Evolutionary conservation across 2,329 filamentous ascomycete genomes (phyloP).

Genomic region (Sporothrix schenckii): DNA sequence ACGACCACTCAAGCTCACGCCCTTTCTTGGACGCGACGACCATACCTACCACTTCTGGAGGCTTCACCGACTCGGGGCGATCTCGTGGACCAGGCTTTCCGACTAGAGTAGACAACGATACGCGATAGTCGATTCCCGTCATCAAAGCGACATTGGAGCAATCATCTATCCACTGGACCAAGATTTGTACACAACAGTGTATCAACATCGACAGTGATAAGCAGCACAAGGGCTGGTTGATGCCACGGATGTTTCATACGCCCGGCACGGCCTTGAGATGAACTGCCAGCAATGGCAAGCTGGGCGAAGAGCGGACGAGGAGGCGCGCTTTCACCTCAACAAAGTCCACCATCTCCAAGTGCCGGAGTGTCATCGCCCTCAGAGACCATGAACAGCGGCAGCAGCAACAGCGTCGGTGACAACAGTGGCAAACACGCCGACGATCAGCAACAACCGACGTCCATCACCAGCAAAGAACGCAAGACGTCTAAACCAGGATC

Average conservation of each 20-base stretch:
- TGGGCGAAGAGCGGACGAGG: conserved; percentile 35
- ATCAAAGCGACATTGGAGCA: neutral
- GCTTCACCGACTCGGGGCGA: neutral
- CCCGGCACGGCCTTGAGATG: conserved; percentile 33
- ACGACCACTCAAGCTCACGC: neutral
- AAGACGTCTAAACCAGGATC: neutral
- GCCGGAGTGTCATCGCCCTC: neutral
- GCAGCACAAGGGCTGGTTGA: neutral
- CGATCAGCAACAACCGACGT: neutral
- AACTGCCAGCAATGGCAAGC: conserved; percentile 35
- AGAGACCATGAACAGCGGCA: neutral
- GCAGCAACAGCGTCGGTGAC: neutral
- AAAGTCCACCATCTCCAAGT: conserved; percentile 20
- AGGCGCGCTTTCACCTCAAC: conserved; percentile 28
- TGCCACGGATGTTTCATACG: conserved; percentile 23
- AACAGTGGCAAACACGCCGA: neutral
- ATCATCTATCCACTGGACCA: neutral
- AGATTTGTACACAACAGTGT: neutral
- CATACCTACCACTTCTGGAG: neutral
- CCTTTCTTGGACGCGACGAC: neutral
- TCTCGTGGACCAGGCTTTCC: neutral
- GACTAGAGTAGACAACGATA: neutral
- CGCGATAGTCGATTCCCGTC: neutral
- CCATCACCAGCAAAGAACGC: neutral
- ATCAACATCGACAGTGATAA: neutral